Evolutionary conservation across 352 stramenopile species (phyloP), one percentile per base, ranked within the genome.

Genomic region (Pythium guiyangense): DNA sequence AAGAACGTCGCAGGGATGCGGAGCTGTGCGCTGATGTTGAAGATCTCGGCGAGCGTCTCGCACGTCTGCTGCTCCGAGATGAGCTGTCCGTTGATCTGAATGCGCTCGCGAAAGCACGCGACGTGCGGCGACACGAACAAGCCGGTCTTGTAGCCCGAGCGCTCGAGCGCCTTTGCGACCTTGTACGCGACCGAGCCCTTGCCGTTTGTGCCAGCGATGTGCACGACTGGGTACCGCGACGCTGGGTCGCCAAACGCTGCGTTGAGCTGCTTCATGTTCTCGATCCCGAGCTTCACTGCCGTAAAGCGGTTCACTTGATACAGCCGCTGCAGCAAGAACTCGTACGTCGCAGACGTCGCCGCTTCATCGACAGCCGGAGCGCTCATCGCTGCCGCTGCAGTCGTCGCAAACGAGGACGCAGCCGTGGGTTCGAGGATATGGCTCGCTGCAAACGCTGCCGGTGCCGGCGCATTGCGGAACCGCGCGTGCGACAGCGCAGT

Each of bases 261-360:
- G 54, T 85, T 90, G 31, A 90, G 67, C 61, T 88, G 72, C 60
- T 92, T 66, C 78, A 98, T 98, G 78, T 98, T 99, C 50, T 96
- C 79, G 49, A 99, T 77, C 12, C 96, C 96, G 58, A 98, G 79
- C 78, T 99, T 99, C 35, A 98, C 96, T 4, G 93, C 90, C 62
- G 97, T 90, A 66, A 98, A 98, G 43, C 97, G 78, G 71, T 99
- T 99, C 50, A 97, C 96, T 66, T 96, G 86, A 74, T 99, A 99
- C 59, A 99, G 66, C 22, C 86, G 85, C 54, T 94, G 79, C 34
- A 99, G 79, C 52, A 98, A 66, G 57, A 85, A 74, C 71, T 98
- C 93, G 69, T 98, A 99, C 35, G 77, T 80, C 9, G 66, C 68
- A 2, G 60, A 49, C 3, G 57, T 75, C 6, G 63, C 17, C n/a